Base-by-base conservation (phyloP, 1,284 basidiomycete species). In the Apiotrichum montevideense region DNA sequence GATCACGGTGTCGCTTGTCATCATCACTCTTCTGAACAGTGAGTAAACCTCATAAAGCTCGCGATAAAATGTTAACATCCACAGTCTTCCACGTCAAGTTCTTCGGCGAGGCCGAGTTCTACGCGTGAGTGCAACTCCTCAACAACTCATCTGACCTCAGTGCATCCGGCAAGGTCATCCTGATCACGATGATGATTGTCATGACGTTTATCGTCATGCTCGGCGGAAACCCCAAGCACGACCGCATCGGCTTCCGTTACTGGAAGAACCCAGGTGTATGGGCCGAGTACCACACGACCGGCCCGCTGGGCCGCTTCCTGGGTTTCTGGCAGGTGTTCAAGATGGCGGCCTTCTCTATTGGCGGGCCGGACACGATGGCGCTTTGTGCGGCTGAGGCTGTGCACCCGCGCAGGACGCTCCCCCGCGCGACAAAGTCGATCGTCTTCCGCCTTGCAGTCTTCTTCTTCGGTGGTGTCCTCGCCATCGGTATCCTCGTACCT, bases 391-490 rank as follows among this genome's bases (percentile, higher is more conserved):
- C 64, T 6, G 71, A 73, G 51, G 63, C 66, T 11, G 52, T 55
- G 4, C 63, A 69, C 40, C 71, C 71, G 3, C 52, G 69, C 15
- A 52, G 49, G 40, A 86, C 89, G 10, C 86, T 86, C 70, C 77
- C 84, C 60, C 10, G 58, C 14, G 66, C 55, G 41, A 54, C 66
- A 47, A 64, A 60, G 35, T 54, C 56, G 9, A 53, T 63, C 29
- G 58, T 63, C 40, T 60, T 56, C 53, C 63, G 61, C 14, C 55
- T 64, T 35, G 45, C 51, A 2, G 60, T 82, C 57, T 81, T 92
- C 73, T 92, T 91, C 77, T 83, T 58, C 57, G 49, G 39, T n/a
- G 83, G 86, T 65, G 87, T 91, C 60, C 79, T 77, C 21, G 59
- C 79, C 46, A 79, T 91, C 29, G 60, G 60, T 15, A 52, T 62